Evolutionary conservation across 495 filamentous ascomycete species (phyloP), one percentile per base, ranked within the genome.

Genomic region (Penicillium bialowiezense): DNA sequence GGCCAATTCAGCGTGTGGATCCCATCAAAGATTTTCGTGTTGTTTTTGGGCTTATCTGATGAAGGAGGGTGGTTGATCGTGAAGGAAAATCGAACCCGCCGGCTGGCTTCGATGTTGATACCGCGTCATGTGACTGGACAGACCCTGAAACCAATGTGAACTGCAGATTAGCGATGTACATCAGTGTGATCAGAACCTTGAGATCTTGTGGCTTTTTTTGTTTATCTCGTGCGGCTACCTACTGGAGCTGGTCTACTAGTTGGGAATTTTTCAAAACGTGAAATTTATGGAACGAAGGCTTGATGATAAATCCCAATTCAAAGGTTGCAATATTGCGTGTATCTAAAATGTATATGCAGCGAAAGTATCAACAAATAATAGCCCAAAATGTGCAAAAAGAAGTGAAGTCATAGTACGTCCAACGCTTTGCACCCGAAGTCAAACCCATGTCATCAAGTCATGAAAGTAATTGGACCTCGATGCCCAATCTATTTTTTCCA

Each of bases 391-490:
- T 10, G 5, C 5, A 17, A 44, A 9, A 32, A 47, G 46, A 42
- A 31, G n/a, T 28, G 26, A 43, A 48, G 38, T 21, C 34, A 44
- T 45, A n/a, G n/a, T n/a, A 24, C 43, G 47, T 54, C 32, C 50
- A 35, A 42, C 36, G 18, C 23, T 45, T 31, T 26, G 36, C 19
- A 32, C 44, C 19, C n/a, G 28, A 41, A 54, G 19, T 31, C 18
- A 39, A 58, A 40, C 42, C 23, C 42, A 55, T 48, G 39, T 58
- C 55, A n/a, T 58, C 41, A 58, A 43, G 29, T 58, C 55, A 34
- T 58, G 17, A 58, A 32, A 12, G 10, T 32, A 10, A 32, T 26
- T 44, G 17, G 42, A 38, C 34, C n/a, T 3, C 9, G 5, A 4
- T 28, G 23, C 33, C 51, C 41, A 17, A n/a, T 33, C n/a, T 49